phyloP scores from a whole-genome alignment of 1,139 yeast genomes.

The Sugiyamaella japonica region DNA sequence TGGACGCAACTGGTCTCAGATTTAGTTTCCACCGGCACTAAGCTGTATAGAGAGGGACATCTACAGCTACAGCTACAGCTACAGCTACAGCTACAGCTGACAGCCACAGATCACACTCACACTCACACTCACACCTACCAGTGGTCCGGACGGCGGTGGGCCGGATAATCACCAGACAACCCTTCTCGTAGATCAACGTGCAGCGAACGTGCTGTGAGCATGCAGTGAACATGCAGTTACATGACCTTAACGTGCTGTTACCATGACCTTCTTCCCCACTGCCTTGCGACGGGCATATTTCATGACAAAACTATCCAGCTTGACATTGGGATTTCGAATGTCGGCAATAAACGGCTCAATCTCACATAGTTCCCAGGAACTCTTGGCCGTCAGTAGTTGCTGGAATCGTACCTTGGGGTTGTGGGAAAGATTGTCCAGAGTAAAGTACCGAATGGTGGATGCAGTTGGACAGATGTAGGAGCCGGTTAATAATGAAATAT shows the following conservation, averaged over 20 bases:
- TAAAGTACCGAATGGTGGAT: constrained; percentile 53
- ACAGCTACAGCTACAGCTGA: too few species aligned
- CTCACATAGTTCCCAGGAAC: constrained; percentile 71
- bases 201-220: too few species aligned
- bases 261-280: constrained; percentile 49
- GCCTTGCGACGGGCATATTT: constrained; percentile 72
- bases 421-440: constrained; percentile 49
- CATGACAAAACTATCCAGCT: constrained; percentile 68
- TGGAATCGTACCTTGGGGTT: constrained; percentile 59
- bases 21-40: too few species aligned
- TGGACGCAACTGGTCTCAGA: too few species aligned
- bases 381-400: constrained; percentile 59
- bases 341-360: constrained; percentile 66
- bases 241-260: constrained; percentile 35
- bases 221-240: too few species aligned
- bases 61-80: too few species aligned
- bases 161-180: too few species aligned
- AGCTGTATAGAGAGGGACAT: too few species aligned
- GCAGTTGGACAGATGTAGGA: constrained; percentile 51
- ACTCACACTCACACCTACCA: too few species aligned
- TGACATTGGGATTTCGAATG: constrained; percentile 52
- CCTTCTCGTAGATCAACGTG: too few species aligned
- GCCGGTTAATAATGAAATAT: constrained; percentile 55
- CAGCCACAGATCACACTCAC: too few species aligned
- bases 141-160: too few species aligned